Conservation (phyloP, 2,329 filamentous ascomycete species). For the Colletotrichum endophyticum region DNA sequence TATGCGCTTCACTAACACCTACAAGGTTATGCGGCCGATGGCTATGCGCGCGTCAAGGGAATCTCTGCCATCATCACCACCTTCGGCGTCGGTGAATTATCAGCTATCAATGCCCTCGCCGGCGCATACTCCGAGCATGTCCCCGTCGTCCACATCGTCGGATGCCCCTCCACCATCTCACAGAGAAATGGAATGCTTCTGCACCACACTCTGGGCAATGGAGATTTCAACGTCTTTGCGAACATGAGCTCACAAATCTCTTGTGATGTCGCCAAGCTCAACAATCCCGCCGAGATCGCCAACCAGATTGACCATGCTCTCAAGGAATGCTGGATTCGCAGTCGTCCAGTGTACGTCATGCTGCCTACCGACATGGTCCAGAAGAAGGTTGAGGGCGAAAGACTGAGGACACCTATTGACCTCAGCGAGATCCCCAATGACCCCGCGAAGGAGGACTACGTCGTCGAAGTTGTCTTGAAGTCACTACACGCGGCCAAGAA, state of each 20-base stretch:
- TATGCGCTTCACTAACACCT: neutral
- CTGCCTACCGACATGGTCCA: conserved; percentile 82
- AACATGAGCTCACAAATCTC: conserved; percentile 79
- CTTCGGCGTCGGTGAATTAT: conserved; percentile 78
- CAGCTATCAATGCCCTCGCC: conserved; percentile 74
- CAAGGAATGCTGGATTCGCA: conserved; percentile 74
- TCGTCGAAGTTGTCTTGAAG: conserved; percentile 79
- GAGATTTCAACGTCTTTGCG: conserved; percentile 83
- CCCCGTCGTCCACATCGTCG: conserved; percentile 73
- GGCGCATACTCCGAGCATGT: conserved; percentile 78
- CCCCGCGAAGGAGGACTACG: conserved; percentile 75
- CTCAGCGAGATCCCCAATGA: conserved; percentile 70
- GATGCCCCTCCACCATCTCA: conserved; percentile 53
- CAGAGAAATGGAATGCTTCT: conserved; percentile 54
- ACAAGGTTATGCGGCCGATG: conserved; percentile 77
- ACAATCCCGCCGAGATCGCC: conserved; percentile 72
- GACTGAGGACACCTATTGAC: conserved; percentile 74
- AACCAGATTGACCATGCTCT: conserved; percentile 80
- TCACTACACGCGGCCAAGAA: conserved; percentile 75
- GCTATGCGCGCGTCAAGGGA: conserved; percentile 76
- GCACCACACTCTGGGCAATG: conserved; percentile 76
- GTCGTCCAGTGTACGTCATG: conserved; percentile 82
- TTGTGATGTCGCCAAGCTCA: conserved; percentile 73
- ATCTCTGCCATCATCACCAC: conserved; percentile 75
- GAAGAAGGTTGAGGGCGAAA: conserved; percentile 75